phyloP scores from a whole-genome alignment of 208 protist genomes.

The Herpetomonas samuelpessoai region DNA sequence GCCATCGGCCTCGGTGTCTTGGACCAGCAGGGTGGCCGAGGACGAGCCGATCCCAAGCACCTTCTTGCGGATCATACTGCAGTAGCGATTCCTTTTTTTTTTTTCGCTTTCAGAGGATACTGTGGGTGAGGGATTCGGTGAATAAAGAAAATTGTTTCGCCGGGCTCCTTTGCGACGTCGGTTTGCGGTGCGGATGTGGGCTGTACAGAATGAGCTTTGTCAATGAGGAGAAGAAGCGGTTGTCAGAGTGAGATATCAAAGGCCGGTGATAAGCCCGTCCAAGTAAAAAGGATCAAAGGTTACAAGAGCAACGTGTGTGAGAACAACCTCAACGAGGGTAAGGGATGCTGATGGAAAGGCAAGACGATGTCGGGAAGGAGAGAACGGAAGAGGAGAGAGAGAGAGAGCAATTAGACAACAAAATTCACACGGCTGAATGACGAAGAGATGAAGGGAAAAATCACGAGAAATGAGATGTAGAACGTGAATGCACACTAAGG shows the following conservation, averaged over 20 bases:
- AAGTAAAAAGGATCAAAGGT: slow-evolving; percentile 1
- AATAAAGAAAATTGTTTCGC: too few species aligned
- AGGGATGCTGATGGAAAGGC: not conserved
- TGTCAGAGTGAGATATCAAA: too few species aligned
- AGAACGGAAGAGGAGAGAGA: slow-evolving; percentile 12
- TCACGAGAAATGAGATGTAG: too few species aligned
- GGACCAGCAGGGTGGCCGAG: slow-evolving; percentile 78
- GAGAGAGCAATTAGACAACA: slow-evolving; percentile 4
- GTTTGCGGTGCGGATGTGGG: too few species aligned
- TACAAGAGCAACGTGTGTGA: not conserved
- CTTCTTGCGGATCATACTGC: slow-evolving; percentile 77
- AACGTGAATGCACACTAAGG: too few species aligned
- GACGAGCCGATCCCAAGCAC: slow-evolving; percentile 63
- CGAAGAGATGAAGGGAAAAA: slow-evolving; percentile 11
- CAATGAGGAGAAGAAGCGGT: too few species aligned
- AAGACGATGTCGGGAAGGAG: slow-evolving; percentile 1
- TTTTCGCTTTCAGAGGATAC: not conserved
- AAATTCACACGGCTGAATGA: not conserved
- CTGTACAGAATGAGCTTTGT: too few species aligned
- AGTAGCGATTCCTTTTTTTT: not conserved
- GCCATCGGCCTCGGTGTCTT: slow-evolving; percentile 58
- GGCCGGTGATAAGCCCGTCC: too few species aligned
- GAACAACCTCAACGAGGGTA: not conserved
- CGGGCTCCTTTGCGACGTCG: too few species aligned
- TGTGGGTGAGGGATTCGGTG: too few species aligned